Evolutionary conservation across 2,329 filamentous ascomycete genomes (phyloP), one percentile per base, ranked within the genome.

Genomic region (Colletotrichum gloeosporioides): DNA sequence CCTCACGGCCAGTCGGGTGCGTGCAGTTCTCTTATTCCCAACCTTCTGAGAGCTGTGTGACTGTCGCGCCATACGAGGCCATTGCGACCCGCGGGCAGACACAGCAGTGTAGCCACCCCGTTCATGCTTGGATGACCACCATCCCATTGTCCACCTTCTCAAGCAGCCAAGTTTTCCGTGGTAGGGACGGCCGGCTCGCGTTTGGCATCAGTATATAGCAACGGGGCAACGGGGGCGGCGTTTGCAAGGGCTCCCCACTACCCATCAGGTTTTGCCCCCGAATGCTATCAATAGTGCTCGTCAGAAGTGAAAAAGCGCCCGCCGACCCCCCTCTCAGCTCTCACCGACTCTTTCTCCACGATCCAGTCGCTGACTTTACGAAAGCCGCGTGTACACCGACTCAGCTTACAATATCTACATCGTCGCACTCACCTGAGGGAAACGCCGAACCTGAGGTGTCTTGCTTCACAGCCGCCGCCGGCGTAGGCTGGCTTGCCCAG

Each of bases 21-120:
- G 61, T 68, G 75, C 77, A 78, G 59, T n/a, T 53, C 34, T 61
- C 8, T 57, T 39, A 39, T 69, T 65, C 44, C 55, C 76, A 65
- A 71, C 53, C 34, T 57, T 74, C 73, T 71, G 66, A 68, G 44
- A 65, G 55, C 25, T 68, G 74, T 71, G 32, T 34, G 32, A 74
- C 78, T 77, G 63, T 64, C 69, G 29, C 63, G 69, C 74, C 83
- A 83, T 85, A 83, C 84, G 82, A 85, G 82, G 79, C 78, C 80
- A 79, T 82, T 79, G 83, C 82, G 82, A 83, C 79, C 81, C 80
- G 82, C 83, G 84, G 81, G 79, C 71, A 79, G 74, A 44, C 71
- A 77, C 80, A 80, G 76, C 70, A 59, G 78, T 80, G 79, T 78
- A 76, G 79, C 80, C 59, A 55, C 32, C 13, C 34, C n/a, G 16